Base-by-base conservation (phyloP, 2,329 filamentous ascomycete genomes). In the Cercospora nicotianae region DNA sequence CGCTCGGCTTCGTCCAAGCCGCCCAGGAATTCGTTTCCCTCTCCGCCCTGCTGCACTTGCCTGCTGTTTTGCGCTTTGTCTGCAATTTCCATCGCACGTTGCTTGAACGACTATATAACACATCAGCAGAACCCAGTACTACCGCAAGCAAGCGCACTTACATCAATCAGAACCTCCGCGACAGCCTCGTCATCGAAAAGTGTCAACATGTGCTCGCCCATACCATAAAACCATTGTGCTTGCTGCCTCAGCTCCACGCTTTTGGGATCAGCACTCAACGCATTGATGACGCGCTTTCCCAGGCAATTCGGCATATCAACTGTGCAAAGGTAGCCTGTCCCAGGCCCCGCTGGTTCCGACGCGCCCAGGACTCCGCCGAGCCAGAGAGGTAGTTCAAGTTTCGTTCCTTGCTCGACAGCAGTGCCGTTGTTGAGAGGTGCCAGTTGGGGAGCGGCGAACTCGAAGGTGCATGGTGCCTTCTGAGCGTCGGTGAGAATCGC, bases 391-490 rank as follows among this genome's bases (percentile, higher is more conserved):
- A 98, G 88, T 69, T 91, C 87, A 58, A 98, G 85, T 53, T 90
- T 89, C 0, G 93, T 94, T 68, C 92, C 91, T 64, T 89, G 81
- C 79, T 94, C 95, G 75, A 98, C 89, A 75, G 87, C 85, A 72
- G 85, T 85, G 57, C 85, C 86, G 26, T 91, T 86, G 76, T 92
- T 94, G 68, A 99, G 86, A 79, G 96, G 93, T 73, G 94, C 94
- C 57, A 98, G 87, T 66, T 91, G 89, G 20, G 93, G 91, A 33
- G 97, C 90, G 68, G 94, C 91, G 76, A 97, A 87, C 77, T 97
- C 91, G 81, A 98, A 97, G 62, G 91, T 96, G 83, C 94, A 97
- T 48, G 95, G 94, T 33, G 97, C 88, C 91, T 97, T 98, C 89
- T 94, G 92, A 60, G 91, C 89, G 79, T 95, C 92, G 9, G 92